Evolutionary conservation across 2,329 filamentous ascomycete genomes (phyloP).

Genomic region (Aspergillus fischeri): DNA sequence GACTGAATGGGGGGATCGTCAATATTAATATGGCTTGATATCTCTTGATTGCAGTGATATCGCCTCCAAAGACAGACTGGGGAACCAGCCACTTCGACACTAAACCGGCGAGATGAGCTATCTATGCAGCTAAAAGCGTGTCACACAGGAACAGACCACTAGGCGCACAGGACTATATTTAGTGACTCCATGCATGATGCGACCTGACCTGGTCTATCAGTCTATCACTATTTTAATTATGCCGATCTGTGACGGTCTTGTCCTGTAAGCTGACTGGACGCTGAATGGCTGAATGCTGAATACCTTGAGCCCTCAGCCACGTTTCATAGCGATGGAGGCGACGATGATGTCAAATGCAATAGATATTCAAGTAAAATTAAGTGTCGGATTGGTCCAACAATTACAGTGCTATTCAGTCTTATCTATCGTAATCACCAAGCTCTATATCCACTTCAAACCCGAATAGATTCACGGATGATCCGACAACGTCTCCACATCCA

Average conservation of each 20-base stretch:
- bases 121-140: background rate
- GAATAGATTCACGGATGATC: slow-evolving; percentile 10
- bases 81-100: background rate
- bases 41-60: background rate
- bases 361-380: background rate
- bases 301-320: background rate
- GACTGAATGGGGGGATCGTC: background rate
- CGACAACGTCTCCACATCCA: slow-evolving; percentile 11
- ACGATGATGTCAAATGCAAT: background rate
- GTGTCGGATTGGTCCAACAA: background rate
- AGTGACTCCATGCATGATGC: background rate
- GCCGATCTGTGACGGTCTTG: background rate
- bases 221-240: background rate
- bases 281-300: background rate
- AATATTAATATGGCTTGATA: background rate
- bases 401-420: background rate
- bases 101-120: background rate
- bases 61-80: background rate
- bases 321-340: background rate
- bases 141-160: background rate
- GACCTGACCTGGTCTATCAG: background rate
- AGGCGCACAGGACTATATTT: background rate
- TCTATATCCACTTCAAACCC: background rate
- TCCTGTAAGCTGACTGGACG: background rate
- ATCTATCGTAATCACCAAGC: background rate